Base-by-base conservation (phyloP, 441 rosid genomes). In the Manihot esculenta region DNA sequence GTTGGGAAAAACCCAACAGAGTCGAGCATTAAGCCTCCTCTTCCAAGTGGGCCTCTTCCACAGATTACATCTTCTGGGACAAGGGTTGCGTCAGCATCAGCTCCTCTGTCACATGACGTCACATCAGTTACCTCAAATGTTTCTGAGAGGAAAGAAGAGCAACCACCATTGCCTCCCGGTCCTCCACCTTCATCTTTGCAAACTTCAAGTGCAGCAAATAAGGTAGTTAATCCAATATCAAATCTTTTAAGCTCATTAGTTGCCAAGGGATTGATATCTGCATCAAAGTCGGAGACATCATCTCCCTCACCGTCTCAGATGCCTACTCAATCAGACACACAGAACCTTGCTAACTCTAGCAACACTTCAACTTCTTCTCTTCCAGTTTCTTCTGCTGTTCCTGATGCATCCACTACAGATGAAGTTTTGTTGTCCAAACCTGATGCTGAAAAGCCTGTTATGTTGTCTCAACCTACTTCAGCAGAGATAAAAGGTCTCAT, bases 241-340 rank as follows among this genome's bases (percentile, higher is more conserved):
- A 83, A 72, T 76, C 97, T 95, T 77, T 82, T 95, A 85, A 90
- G 93, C 86, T 82, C 98, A 18, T 85, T 95, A 74, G 95, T 88
- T 78, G 84, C 94, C 14, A 91, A 90, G 84, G 98, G 99, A 74
- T 75, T 95, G 83, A 95, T 95, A 81, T 90, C 97, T 71, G 88
- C 94, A 68, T 81, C 93, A 21, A 89, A 87, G 82, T 68, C 82
- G 0, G 89, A 86, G 73, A 70, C 83, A 26, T 72, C 90, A 24
- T 75, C 92, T 60, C 72, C 72, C 1, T 51, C 48, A 6, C 73
- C 82, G 49, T 62, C 74, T 13, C 83, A 80, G 70, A 54, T 73
- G 56, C 80, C 86, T 69, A 64, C 69, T 66, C 64, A 44, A 71
- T 70, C 73, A 71, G 78, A 80, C 78, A 79, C 80, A 35, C 57